Evolutionary conservation across 169 alveolate genomes (phyloP).

Genomic region (Plasmodium reichenowi): DNA sequence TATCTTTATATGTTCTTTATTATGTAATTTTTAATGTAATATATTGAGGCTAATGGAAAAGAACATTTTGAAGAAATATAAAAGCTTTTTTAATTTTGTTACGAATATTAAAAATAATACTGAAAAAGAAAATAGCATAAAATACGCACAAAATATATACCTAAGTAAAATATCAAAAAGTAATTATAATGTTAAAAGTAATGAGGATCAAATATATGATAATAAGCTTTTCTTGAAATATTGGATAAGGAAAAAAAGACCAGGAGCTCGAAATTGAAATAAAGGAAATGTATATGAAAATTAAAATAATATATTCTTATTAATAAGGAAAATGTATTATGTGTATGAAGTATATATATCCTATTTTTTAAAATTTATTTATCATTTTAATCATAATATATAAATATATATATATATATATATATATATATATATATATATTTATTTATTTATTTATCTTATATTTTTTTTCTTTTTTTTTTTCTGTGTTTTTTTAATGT

Average conservation of each 20-base stretch:
- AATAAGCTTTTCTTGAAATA: conserved; percentile 72
- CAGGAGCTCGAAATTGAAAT: conserved; percentile 70
- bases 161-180: conserved; percentile 62
- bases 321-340: too few relatives aligned
- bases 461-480: too few relatives aligned
- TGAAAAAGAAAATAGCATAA: conserved; percentile 52
- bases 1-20: too few relatives aligned
- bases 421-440: too few relatives aligned
- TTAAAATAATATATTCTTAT: neutral
- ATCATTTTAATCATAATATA: too few relatives aligned
- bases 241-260: conserved; percentile 74
- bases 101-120: conserved; percentile 26
- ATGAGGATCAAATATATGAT: conserved; percentile 37
- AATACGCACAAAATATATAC: conserved; percentile 21
- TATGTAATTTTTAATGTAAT: too few relatives aligned
- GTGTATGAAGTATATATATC: too few relatives aligned
- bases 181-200: conserved; percentile 66
- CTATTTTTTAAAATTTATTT: too few relatives aligned
- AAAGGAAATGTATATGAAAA: neutral
- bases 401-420: too few relatives aligned
- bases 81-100: conserved; percentile 62
- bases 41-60: conserved; percentile 30
- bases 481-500: too few relatives aligned
- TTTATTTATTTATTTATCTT: too few relatives aligned
- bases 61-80: conserved; percentile 49